Evolutionary conservation across 768 basidiomycete species (phyloP).

Genomic region (Trametes coccinea): DNA sequence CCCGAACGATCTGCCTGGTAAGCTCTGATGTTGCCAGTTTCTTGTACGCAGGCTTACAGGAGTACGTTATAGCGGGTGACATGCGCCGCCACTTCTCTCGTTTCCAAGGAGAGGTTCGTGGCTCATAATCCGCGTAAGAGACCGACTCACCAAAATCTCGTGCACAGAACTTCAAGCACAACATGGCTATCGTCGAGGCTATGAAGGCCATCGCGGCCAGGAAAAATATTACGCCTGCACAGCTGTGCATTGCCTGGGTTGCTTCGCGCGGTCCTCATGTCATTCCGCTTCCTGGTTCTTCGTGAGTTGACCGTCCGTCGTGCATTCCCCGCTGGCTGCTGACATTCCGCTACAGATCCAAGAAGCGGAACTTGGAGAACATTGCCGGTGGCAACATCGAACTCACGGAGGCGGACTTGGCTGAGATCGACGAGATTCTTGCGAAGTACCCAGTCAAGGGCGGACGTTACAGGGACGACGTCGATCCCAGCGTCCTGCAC

Average conservation of each 20-base stretch:
- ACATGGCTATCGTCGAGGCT: slow-evolving; percentile 43
- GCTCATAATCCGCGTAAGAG: no score
- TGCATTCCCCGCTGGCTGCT: background rate
- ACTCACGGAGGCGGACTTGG: slow-evolving; percentile 35
- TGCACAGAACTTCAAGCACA: slow-evolving; percentile 40
- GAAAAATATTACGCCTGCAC: slow-evolving; percentile 43
- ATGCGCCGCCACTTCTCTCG: slow-evolving; percentile 22
- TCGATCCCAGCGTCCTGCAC: slow-evolving; percentile 20
- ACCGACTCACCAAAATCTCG: background rate
- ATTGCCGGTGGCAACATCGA: slow-evolving; percentile 40
- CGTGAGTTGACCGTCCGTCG: slow-evolving; percentile 26
- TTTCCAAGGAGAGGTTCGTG: slow-evolving; percentile 23
- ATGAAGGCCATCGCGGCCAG: slow-evolving; percentile 42
- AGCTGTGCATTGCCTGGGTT: slow-evolving; percentile 40
- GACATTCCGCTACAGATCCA: slow-evolving; percentile 29
- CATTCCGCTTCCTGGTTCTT: slow-evolving; percentile 50
- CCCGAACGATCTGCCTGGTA: slow-evolving; percentile 34
- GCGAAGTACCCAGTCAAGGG: slow-evolving; percentile 40
- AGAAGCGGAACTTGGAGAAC: slow-evolving; percentile 46
- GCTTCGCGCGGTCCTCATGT: slow-evolving; percentile 21
- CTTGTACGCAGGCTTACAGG: no score
- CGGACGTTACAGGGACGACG: slow-evolving; percentile 36
- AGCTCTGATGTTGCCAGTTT: background rate
- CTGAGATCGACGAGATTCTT: slow-evolving; percentile 41
- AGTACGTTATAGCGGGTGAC: slow-evolving; percentile 13